These are phyloP conservation scores for Cruciata laevipes DNA, from an alignment of 257 asterid genomes.

Conservation along the genomic window DNA sequence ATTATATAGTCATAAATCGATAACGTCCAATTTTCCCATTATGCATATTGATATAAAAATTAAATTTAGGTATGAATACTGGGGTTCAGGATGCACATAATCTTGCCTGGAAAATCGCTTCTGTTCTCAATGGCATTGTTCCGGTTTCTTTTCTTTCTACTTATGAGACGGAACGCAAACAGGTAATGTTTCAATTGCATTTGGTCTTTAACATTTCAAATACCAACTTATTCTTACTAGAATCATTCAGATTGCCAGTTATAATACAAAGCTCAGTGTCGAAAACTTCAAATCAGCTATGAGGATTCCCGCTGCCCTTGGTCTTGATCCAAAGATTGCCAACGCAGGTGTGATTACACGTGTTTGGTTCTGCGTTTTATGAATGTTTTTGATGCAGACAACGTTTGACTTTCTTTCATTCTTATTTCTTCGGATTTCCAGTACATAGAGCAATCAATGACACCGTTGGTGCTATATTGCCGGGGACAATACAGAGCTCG, in stretches of 20 bases:
- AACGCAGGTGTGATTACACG: slow-evolving; percentile 53
- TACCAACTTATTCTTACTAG: background rate
- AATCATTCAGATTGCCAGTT: slow-evolving; percentile 62
- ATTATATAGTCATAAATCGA: no score
- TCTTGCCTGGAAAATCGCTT: slow-evolving; percentile 95
- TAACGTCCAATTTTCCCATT: background rate
- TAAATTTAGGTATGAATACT: slow-evolving; percentile 77
- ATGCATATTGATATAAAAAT: background rate
- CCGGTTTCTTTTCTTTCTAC: slow-evolving; percentile 62
- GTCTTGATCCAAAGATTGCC: slow-evolving; percentile 84
- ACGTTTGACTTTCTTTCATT: background rate
- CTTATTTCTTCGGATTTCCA: slow-evolving; percentile 24
- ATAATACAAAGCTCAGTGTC: slow-evolving; percentile 75
- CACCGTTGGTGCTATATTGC: slow-evolving; percentile 59
- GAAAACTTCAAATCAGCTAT: slow-evolving; percentile 85
- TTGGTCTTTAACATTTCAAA: background rate
- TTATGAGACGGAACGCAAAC: slow-evolving; percentile 81
- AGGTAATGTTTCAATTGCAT: slow-evolving; percentile 35
- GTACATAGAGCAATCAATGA: slow-evolving; percentile 67
- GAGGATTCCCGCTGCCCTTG: slow-evolving; percentile 95
- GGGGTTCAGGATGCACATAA: slow-evolving; percentile 98
- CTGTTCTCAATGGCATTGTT: slow-evolving; percentile 55
- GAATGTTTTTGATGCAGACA: background rate
- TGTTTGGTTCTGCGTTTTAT: background rate
- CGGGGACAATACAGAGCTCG: slow-evolving; percentile 54